Evolutionary conservation across 2,329 filamentous ascomycete genomes (phyloP).

Genomic region (Hypoxylon sp.): DNA sequence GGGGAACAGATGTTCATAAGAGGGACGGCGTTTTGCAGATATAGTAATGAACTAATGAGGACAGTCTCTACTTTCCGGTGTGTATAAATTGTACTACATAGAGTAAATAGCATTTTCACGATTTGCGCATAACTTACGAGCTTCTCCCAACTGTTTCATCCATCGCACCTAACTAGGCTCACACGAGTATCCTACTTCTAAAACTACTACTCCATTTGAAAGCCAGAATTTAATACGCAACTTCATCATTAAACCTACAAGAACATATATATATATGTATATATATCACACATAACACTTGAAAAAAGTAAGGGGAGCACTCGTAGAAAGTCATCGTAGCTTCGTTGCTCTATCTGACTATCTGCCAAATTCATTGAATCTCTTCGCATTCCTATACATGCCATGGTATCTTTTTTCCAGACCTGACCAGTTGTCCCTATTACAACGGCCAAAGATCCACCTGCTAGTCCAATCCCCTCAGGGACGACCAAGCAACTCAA

Average conservation of each 20-base stretch:
- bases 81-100: background rate
- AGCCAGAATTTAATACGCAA: too few species aligned
- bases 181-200: too few species aligned
- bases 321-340: background rate
- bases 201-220: too few species aligned
- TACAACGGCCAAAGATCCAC: background rate
- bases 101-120: background rate
- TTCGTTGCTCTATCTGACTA: background rate
- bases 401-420: background rate
- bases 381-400: background rate
- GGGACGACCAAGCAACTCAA: background rate
- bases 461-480: background rate
- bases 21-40: constrained; percentile 2
- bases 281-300: background rate
- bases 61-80: background rate
- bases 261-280: too few species aligned
- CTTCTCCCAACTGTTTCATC: too few species aligned
- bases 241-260: too few species aligned
- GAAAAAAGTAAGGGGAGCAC: background rate
- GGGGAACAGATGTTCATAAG: background rate
- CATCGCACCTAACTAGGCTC: too few species aligned
- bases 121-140: too few species aligned
- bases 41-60: constrained; percentile 9
- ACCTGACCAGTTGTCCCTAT: background rate
- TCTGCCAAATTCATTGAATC: constrained; percentile 1